phyloP scores from a whole-genome alignment of 1,139 yeast species.

The Saccharomyces hybrid region DNA sequence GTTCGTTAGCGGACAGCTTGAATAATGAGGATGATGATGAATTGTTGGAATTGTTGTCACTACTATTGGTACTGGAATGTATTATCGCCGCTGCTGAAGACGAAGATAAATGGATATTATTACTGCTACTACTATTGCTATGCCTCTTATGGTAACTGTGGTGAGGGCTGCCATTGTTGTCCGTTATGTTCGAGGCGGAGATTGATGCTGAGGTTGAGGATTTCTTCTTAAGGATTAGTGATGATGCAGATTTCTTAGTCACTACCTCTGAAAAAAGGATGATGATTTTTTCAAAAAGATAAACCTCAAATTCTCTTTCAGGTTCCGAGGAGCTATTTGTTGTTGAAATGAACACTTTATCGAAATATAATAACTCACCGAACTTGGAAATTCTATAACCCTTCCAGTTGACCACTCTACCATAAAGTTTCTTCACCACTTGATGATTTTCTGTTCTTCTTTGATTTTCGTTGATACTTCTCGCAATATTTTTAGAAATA shows the following conservation, averaged over 20 bases:
- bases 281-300: slow-evolving; percentile 78
- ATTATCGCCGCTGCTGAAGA: neutral
- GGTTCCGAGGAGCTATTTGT: slow-evolving; percentile 41
- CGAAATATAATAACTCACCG: slow-evolving; percentile 79
- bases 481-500: slow-evolving; percentile 69
- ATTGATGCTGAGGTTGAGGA: slow-evolving; percentile 20
- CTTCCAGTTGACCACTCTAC: slow-evolving; percentile 83
- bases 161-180: neutral
- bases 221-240: slow-evolving; percentile 25
- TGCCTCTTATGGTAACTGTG: neutral
- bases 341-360: slow-evolving; percentile 59
- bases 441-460: slow-evolving; percentile 84
- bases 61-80: slow-evolving; percentile 1
- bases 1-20: slow-evolving; percentile 13
- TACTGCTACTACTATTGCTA: slow-evolving; percentile 1
- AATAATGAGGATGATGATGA: slow-evolving; percentile 5
- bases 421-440: slow-evolving; percentile 57
- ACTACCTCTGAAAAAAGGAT: slow-evolving; percentile 59
- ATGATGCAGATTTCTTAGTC: slow-evolving; percentile 33
- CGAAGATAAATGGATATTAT: neutral
- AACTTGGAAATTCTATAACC: slow-evolving; percentile 80
- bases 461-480: slow-evolving; percentile 87
- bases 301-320: slow-evolving; percentile 86
- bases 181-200: slow-evolving; percentile 2
- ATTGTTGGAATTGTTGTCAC: slow-evolving; percentile 1